Evolutionary conservation across 2,329 filamentous ascomycete species (phyloP), one percentile per base, ranked within the genome.

Genomic region (Monilinia polystroma): DNA sequence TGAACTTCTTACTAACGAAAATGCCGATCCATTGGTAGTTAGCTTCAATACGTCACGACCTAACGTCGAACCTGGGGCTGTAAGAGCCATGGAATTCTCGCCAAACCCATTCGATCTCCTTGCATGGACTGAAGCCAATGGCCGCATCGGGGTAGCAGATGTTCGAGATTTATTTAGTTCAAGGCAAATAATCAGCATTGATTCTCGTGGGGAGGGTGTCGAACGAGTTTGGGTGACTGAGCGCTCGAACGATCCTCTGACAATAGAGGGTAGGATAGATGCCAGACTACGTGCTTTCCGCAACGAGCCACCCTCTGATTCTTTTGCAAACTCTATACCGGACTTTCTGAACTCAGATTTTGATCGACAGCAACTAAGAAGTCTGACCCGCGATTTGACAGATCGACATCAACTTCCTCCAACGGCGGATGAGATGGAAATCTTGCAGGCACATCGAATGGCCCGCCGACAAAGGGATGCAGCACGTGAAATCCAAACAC

Each of bases 61-160:
- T 0, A 71, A 68, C 38, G 51, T 29, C 11, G 59, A 68, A 54
- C 20, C 49, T 26, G 94, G 94, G 54, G 93, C 94, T 43, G 88
- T 98, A 64, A 86, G 95, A 69, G 92, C 93, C 69, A 96, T 98
- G 90, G 85, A 90, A 1, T 99, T 99, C 76, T 93, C 91, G 5
- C 93, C 94, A 0, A 90, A 91, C 1, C 92, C 93, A 0, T 94
- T 90, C 82, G 94, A 97, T 75, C 85, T 99, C 23, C 81, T 99
- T 52, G 90, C 96, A 8, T 98, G 95, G 93, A 91, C 93, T 11
- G 95, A 99, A 78, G 91, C 97, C 73, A 89, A 91, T 70, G 90
- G 89, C 4, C 83, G 87, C 66, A 82, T 93, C 20, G 91, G 90
- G 49, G 82, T 94, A 51, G 89, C 89, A 6, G 91, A 95, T 77